Conservation (phyloP, 345 rosid species). For the Rubroshorea leprosula region DNA sequence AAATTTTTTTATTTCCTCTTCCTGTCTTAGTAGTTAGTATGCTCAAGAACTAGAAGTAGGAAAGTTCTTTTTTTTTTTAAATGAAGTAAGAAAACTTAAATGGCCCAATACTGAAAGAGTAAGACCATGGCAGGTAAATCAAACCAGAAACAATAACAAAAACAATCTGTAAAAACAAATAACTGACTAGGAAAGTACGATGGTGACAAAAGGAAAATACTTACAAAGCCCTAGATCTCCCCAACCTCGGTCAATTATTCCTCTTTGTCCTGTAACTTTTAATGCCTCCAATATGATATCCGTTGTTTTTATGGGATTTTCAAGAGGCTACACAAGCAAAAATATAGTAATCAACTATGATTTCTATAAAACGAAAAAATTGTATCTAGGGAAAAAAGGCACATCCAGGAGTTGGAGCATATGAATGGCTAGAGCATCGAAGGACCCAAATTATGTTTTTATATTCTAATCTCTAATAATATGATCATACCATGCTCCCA, state of each 20-base stretch:
- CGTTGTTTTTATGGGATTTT: slow-evolving; percentile 70
- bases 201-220: slow-evolving; percentile 28
- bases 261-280: slow-evolving; percentile 81
- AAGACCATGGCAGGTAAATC: too few species aligned
- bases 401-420: not conserved
- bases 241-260: slow-evolving; percentile 94
- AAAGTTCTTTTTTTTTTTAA: too few species aligned
- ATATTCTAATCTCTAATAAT: not conserved
- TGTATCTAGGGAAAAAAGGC: not conserved
- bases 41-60: too few species aligned
- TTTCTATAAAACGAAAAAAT: too few species aligned
- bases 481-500: slow-evolving; percentile 89
- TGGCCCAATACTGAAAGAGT: too few species aligned
- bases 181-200: too few species aligned
- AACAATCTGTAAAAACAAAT: too few species aligned
- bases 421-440: not conserved
- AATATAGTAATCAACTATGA: not conserved
- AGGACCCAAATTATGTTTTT: not conserved
- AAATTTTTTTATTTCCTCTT: too few species aligned
- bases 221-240: slow-evolving; percentile 84
- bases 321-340: slow-evolving; percentile 73
- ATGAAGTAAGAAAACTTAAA: too few species aligned
- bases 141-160: too few species aligned
- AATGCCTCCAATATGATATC: slow-evolving; percentile 79
- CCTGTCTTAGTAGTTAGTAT: too few species aligned